Evolutionary conservation across 805 yeast species (phyloP).

Genomic region (Kregervanrija pseudodelftensis): DNA sequence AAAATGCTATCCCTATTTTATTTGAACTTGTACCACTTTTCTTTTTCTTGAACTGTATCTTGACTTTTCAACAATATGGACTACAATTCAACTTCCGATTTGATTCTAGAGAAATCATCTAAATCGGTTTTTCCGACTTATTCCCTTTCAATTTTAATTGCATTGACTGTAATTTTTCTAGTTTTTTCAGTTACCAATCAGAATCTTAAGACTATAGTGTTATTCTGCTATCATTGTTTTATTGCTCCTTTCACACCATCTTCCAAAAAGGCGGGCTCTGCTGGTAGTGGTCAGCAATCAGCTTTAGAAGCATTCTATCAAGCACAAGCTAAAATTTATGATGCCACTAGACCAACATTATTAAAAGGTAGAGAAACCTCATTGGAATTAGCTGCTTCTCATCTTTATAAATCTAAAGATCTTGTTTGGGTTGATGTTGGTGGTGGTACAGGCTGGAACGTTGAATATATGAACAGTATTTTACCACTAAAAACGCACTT

Average conservation of each 20-base stretch:
- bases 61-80: too few relatives aligned
- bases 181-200: conserved; percentile 7
- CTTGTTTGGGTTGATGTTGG: conserved; percentile 77
- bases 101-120: background rate
- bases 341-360: conserved; percentile 57
- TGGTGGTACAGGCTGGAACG: conserved; percentile 82
- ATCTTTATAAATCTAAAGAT: conserved; percentile 36
- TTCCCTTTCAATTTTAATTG: background rate
- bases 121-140: conserved; percentile 5
- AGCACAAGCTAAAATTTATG: conserved; percentile 73
- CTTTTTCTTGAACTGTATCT: too few relatives aligned
- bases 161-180: conserved; percentile 1
- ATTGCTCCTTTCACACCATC: conserved; percentile 46
- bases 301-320: conserved; percentile 65
- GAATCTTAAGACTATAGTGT: conserved; percentile 13
- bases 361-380: conserved; percentile 68
- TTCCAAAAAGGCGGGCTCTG: conserved; percentile 19
- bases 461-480: conserved; percentile 63
- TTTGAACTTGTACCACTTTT: too few relatives aligned
- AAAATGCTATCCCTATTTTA: too few relatives aligned
- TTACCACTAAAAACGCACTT: conserved; percentile 43
- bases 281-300: conserved; percentile 43
- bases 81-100: too few relatives aligned
- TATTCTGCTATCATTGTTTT: conserved; percentile 46
- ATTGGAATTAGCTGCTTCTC: conserved; percentile 51